phyloP scores from a whole-genome alignment of 257 asterid genomes.

The Solanum pennellii region DNA sequence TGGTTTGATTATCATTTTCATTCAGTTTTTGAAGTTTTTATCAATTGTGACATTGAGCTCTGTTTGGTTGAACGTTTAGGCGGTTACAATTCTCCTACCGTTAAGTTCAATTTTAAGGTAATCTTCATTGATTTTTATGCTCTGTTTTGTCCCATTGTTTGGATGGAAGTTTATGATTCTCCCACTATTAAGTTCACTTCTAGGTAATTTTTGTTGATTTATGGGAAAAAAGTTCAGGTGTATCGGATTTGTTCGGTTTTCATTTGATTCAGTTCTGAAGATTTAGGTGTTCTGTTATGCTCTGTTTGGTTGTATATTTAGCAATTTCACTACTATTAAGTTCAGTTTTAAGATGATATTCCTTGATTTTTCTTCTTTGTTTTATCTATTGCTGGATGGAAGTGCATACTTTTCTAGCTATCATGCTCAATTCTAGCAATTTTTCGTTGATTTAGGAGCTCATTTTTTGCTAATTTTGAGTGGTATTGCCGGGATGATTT shows the following conservation, averaged over 20 bases:
- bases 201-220: neutral
- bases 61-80: neutral
- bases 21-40: neutral
- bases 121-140: neutral
- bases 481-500: neutral
- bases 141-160: neutral
- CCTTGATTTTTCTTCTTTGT: neutral
- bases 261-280: neutral
- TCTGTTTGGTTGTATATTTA: neutral
- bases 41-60: neutral
- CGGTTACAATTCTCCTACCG: neutral
- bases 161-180: neutral
- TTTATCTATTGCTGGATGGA: neutral
- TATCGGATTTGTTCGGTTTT: too few relatives aligned
- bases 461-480: neutral
- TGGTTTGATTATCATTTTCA: neutral
- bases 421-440: neutral
- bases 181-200: neutral
- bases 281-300: neutral
- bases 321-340: neutral
- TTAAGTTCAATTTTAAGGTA: neutral
- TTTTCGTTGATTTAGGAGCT: neutral
- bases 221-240: neutral
- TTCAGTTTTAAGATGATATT: neutral
- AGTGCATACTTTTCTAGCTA: neutral